Percentiles rank a stretch among this genome's conserved stretches.
phyloP scores from a whole-genome alignment of 2,329 filamentous ascomycete species.

The Bipolaris bicolor region DNA sequence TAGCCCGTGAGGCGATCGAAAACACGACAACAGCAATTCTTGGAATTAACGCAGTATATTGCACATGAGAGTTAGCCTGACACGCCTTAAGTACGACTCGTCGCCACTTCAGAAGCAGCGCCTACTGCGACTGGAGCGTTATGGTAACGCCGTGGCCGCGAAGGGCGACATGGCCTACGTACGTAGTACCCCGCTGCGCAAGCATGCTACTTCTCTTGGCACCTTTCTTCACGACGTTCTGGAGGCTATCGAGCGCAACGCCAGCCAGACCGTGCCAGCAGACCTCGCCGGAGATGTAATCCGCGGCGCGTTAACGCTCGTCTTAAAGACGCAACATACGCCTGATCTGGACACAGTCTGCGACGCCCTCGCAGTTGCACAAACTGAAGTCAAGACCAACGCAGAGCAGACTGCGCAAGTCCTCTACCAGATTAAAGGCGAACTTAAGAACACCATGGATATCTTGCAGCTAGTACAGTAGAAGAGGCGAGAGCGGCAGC shows the following conservation, averaged over 20 bases:
- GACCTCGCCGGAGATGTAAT: too few species aligned
- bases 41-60: conserved; percentile 20
- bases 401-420: too few species aligned
- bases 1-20: not conserved
- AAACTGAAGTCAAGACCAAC: too few species aligned
- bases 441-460: too few species aligned
- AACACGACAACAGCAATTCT: conserved; percentile 24
- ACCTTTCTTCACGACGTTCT: conserved; percentile 4
- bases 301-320: too few species aligned
- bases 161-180: not conserved
- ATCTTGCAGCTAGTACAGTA: too few species aligned
- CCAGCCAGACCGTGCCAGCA: too few species aligned
- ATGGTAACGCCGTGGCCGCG: conserved; percentile 5
- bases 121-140: not conserved
- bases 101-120: conserved; percentile 12
- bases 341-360: too few species aligned
- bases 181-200: conserved; percentile 11
- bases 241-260: too few species aligned
- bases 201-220: conserved; percentile 23
- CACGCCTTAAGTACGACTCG: conserved; percentile 2
- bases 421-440: too few species aligned
- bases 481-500: conserved; percentile 13
- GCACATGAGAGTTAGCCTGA: conserved; percentile 4
- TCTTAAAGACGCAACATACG: too few species aligned
- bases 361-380: too few species aligned